Base-by-base conservation (phyloP, 2,329 filamentous ascomycete species). In the Immersiporthe knoxdaviesiana region DNA sequence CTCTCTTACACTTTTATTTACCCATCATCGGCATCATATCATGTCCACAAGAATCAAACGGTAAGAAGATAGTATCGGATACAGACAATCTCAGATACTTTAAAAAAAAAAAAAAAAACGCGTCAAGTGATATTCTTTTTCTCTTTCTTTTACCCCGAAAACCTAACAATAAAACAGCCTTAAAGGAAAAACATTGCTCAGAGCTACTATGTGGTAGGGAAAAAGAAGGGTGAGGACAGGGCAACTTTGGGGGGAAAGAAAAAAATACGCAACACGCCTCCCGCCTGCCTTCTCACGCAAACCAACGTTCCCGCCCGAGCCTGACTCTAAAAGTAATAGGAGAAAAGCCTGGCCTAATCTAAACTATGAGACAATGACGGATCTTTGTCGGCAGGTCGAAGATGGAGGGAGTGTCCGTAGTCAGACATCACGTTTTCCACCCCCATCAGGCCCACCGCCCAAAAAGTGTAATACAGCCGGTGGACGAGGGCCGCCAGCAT, bases 181-280 rank as follows among this genome's bases (percentile, higher is more conserved):
- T 39, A 39, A 65, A 21, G 24, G 3, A 37, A 56, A 58, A 8
- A 52, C 32, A 27, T 65, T 65, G 63, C 63, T 65, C 32, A 65
- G 39, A 65, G 63, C 63, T 65, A 65, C 63, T 56, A 65, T 65
- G 63, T 65, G 37, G 30, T 39, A n/a, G 10, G 30, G n/a, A 27
- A 27, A 54, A 47, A 16, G 21, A 7, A 59, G 16, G 14, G 16
- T 14, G 10, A 21, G n/a, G 12, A 24, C 1, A 6, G 35, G 4
- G 16, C 10, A n/a, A 14, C 7, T 39, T 39, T 7, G 6, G 6
- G 11, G 37, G 37, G 37, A n/a, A n/a, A 14, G n/a, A 21, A n/a
- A n/a, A 10, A 37, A 21, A 18, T 14, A 59, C 56, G 27, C 35
- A n/a, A 14, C 52, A 27, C 52, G 41, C 35, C n/a, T 58, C 16